Evolutionary conservation across 2,329 filamentous ascomycete species (phyloP), one percentile per base, ranked within the genome.

Genomic region (Botrytis paeoniae): DNA sequence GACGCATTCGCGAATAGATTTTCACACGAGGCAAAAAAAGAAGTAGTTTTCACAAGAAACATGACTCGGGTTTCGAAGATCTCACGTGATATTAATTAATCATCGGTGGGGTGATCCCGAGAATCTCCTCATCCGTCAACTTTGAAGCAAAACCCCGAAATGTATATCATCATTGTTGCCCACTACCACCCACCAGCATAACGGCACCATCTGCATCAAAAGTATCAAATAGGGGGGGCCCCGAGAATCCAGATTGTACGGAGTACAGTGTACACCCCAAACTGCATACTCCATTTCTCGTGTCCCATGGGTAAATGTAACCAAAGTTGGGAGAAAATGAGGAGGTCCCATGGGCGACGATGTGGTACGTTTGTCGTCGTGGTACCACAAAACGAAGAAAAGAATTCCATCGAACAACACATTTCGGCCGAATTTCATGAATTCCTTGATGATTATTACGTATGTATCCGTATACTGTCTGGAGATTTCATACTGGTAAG

Each of bases 321-420:
- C 29, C 37, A 65, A 54, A 68, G 41, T 54, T n/a, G 45, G 64
- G 64, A 68, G 64, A 68, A 51, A 68, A 68, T 68, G 64, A 54
- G 64, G 64, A 66, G 64, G 64, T 68, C 64, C 64, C 64, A 68
- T 68, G 64, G 64, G 64, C 64, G 45, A 68, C 35, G 18, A 54
- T 68, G 45, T n/a, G 45, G 32, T 32, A 64, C 39, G 10, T 22
- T 29, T 63, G 25, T 18, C 41, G 61, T n/a, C 10, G 39, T 43
- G 61, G 61, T 43, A 64, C 61, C 39, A 64, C 61, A 45, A 43
- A 64, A 64, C 45, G 61, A 64, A 64, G 61, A 64, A 64, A 45
- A 41, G 41, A 64, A 43, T 29, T 22, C n/a, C 37, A 29, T 39
- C 35, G 45, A 54, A 29, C 45, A 54, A 18, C 29, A 54, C 45